Percentiles rank a stretch among this genome's conserved stretches.
These are phyloP conservation scores for Dovyalis caffra DNA, from an alignment of 345 rosid genomes.

Conservation along the genomic window DNA sequence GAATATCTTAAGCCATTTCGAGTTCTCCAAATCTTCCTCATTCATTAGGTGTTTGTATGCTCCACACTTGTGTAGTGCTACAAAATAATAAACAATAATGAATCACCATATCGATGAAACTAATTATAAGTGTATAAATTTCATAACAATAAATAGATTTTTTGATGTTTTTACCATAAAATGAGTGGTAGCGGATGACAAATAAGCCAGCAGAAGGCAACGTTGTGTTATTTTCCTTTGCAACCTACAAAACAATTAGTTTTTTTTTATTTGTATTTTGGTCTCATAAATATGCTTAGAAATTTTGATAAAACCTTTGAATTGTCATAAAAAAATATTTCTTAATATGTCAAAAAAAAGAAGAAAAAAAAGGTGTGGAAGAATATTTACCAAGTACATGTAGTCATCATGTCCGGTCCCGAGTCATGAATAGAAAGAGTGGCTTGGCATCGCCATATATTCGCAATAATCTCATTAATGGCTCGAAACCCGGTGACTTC, in stretches of 20 bases:
- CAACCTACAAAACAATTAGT: slow-evolving; percentile 44
- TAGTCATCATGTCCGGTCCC: slow-evolving; percentile 92
- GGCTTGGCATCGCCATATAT: no score
- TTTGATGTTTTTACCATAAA: slow-evolving; percentile 51
- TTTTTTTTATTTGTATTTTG: no score
- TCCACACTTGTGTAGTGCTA: slow-evolving; percentile 68
- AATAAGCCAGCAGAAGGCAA: slow-evolving; percentile 67
- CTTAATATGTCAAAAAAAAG: no score
- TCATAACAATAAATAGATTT: not conserved
- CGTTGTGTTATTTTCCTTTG: slow-evolving; percentile 68
- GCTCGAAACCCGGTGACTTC: no score
- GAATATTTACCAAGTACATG: slow-evolving; percentile 79
- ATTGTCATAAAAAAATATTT: no score
- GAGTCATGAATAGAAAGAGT: no score
- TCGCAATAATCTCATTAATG: no score
- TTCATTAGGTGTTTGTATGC: slow-evolving; percentile 71
- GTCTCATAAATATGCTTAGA: no score
- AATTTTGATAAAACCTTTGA: no score
- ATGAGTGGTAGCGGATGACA: slow-evolving; percentile 70
- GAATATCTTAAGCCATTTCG: slow-evolving; percentile 81
- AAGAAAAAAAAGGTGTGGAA: no score
- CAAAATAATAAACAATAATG: not conserved
- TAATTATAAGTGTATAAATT: not conserved
- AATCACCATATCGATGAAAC: no score
- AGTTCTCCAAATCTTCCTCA: slow-evolving; percentile 51